phyloP scores from a whole-genome alignment of 2,329 filamentous ascomycete genomes.

The Xylaria sp. region DNA sequence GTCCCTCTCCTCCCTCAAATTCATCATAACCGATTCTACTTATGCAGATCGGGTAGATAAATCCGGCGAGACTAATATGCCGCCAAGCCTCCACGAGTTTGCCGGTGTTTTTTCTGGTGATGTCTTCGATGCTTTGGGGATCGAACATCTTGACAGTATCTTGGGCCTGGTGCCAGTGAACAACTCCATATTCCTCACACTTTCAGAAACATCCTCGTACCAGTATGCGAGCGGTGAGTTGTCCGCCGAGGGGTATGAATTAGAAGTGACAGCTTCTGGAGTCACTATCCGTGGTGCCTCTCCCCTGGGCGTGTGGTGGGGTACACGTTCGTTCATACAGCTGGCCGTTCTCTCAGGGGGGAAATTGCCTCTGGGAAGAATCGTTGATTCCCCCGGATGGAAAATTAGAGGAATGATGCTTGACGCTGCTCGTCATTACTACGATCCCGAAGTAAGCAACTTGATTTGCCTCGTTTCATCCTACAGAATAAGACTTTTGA shows the following conservation, averaged over 20 bases:
- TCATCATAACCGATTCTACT: conserved; percentile 57
- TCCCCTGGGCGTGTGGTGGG: conserved; percentile 67
- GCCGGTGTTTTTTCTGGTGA: conserved; percentile 57
- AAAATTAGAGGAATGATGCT: conserved; percentile 59
- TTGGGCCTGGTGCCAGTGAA: conserved; percentile 37
- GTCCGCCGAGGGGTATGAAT: conserved; percentile 61
- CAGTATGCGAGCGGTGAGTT: conserved; percentile 56
- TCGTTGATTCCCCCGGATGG: conserved; percentile 63
- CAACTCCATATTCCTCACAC: conserved; percentile 57
- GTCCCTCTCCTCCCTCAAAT: conserved; percentile 44
- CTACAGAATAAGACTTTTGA: neutral
- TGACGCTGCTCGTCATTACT: conserved; percentile 66
- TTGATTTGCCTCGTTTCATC: neutral
- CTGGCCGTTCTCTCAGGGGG: conserved; percentile 56
- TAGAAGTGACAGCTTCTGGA: conserved; percentile 54
- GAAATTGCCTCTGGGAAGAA: conserved; percentile 55
- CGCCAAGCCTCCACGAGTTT: conserved; percentile 60
- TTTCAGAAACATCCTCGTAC: conserved; percentile 55
- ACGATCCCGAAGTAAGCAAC: conserved; percentile 55
- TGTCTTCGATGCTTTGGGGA: conserved; percentile 45
- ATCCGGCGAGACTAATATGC: conserved; percentile 61
- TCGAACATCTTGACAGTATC: conserved; percentile 46
- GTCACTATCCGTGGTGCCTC: conserved; percentile 63
- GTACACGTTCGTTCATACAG: conserved; percentile 65
- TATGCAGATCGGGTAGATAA: conserved; percentile 56